Evolutionary conservation across 108 stramenopile species (phyloP).

Genomic region (Tribonema minus): DNA sequence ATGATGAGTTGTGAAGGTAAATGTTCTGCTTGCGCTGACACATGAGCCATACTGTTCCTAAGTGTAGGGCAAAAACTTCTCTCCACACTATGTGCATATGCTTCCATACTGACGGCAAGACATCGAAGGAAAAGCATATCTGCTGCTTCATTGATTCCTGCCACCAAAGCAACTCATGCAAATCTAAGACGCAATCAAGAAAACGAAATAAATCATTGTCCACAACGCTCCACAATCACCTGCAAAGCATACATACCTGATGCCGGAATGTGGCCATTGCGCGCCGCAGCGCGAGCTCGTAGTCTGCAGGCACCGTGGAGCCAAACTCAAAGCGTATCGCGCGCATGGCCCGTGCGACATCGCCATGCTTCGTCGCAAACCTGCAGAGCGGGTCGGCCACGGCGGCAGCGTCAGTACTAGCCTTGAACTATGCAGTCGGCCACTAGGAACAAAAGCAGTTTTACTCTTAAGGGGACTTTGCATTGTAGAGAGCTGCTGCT

Average conservation of each 20-base stretch:
- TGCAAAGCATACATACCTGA: conserved; percentile 1
- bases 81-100: too few relatives aligned
- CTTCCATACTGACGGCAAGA: too few relatives aligned
- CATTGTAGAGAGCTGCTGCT: too few relatives aligned
- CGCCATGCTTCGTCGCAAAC: background rate
- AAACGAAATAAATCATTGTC: background rate
- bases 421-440: background rate
- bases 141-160: background rate
- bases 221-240: background rate
- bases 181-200: background rate
- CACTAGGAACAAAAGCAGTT: background rate
- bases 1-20: too few relatives aligned
- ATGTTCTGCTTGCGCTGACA: too few relatives aligned
- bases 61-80: too few relatives aligned
- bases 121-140: too few relatives aligned
- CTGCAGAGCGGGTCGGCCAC: background rate
- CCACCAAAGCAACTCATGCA: background rate
- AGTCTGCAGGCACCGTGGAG: conserved; percentile 1
- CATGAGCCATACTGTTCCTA: too few relatives aligned
- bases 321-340: conserved; percentile 19
- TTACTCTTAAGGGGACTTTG: too few relatives aligned
- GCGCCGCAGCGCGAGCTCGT: conserved; percentile 17
- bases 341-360: conserved; percentile 9
- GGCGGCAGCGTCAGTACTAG: background rate
- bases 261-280: conserved; percentile 32